Percentiles rank a stretch among this genome's conserved stretches.
Evolutionary conservation across 2,329 filamentous ascomycete species (phyloP).

Genomic region (Colletotrichum orchidophilum): DNA sequence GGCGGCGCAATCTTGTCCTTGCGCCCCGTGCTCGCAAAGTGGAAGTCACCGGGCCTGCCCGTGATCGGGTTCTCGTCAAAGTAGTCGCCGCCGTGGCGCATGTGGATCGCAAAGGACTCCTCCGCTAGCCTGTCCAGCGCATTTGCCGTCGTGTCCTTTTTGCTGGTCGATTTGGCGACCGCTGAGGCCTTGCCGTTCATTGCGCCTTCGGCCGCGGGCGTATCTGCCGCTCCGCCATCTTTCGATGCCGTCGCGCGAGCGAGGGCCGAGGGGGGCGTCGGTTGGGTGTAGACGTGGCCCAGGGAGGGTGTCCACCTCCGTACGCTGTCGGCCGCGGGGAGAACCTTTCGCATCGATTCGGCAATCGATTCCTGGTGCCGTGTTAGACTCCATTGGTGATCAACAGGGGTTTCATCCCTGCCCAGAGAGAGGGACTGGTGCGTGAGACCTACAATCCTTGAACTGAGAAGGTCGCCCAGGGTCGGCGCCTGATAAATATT

Average conservation of each 20-base stretch:
- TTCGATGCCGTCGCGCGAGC: conserved; percentile 46
- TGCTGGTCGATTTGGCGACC: conserved; percentile 40
- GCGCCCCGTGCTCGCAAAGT: conserved; percentile 69
- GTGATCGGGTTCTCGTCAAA: conserved; percentile 76
- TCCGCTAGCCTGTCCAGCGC: conserved; percentile 60
- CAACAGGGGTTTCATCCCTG: background rate
- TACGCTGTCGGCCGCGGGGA: conserved; percentile 60
- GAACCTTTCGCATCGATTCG: conserved; percentile 59
- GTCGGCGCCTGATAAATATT: conserved; percentile 75
- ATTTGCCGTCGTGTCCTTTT: conserved; percentile 49
- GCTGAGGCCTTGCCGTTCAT: conserved; percentile 29
- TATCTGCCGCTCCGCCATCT: conserved; percentile 44
- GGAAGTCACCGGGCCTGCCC: conserved; percentile 72
- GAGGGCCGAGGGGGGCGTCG: conserved; percentile 38
- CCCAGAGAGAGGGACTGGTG: background rate
- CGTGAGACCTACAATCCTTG: conserved; percentile 61
- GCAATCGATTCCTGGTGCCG: conserved; percentile 29
- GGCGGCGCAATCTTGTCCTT: conserved; percentile 49
- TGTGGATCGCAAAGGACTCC: conserved; percentile 66
- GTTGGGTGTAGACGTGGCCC: conserved; percentile 61
- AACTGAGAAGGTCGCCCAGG: conserved; percentile 66
- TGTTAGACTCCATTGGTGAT: background rate
- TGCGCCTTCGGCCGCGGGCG: conserved; percentile 55
- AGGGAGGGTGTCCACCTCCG: conserved; percentile 64
- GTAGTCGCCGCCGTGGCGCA: conserved; percentile 70